phyloP scores from a whole-genome alignment of 2,329 filamentous ascomycete species.

The Chrysoporthe austroafricana region DNA sequence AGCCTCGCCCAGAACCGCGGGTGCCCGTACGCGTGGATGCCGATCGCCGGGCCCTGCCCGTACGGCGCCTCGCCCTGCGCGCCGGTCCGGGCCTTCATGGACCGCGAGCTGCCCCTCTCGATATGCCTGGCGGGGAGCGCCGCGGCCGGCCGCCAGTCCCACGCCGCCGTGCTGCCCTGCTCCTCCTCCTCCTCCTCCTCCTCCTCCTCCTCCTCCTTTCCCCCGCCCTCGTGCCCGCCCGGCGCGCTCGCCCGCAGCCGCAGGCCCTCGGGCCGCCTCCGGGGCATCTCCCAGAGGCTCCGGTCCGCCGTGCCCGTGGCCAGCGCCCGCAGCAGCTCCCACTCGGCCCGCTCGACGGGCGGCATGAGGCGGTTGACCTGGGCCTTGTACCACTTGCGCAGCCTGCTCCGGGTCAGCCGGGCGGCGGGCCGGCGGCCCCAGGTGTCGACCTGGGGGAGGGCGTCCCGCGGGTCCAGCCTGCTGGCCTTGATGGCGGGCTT shows the following conservation, averaged over 20 bases:
- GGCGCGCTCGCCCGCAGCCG: constrained; percentile 7
- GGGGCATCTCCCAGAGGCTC: constrained; percentile 44
- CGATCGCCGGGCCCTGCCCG: constrained; percentile 38
- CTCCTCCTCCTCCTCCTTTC: neutral
- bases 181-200: neutral
- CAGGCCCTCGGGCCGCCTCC: constrained; percentile 39
- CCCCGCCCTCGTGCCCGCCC: neutral
- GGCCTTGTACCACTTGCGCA: constrained; percentile 52
- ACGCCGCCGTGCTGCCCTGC: constrained; percentile 27
- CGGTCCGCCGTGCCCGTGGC: constrained; percentile 44
- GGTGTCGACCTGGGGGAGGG: constrained; percentile 48
- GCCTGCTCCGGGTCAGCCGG: constrained; percentile 46
- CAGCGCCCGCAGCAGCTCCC: constrained; percentile 57
- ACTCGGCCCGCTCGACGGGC: constrained; percentile 58
- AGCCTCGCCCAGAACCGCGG: constrained; percentile 51
- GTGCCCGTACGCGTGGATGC: constrained; percentile 39
- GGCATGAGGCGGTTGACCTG: constrained; percentile 53
- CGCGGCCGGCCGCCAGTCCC: constrained; percentile 51
- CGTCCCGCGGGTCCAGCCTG: constrained; percentile 36
- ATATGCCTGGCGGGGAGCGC: constrained; percentile 43
- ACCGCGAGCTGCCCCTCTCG: constrained; percentile 43
- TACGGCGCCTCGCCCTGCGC: constrained; percentile 41
- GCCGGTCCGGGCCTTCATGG: constrained; percentile 42
- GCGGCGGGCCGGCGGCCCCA: constrained; percentile 53
- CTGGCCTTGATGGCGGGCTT: constrained; percentile 37